phyloP scores from a whole-genome alignment of 371 early-diverging fungal species.

The Enterospora canceri region DNA sequence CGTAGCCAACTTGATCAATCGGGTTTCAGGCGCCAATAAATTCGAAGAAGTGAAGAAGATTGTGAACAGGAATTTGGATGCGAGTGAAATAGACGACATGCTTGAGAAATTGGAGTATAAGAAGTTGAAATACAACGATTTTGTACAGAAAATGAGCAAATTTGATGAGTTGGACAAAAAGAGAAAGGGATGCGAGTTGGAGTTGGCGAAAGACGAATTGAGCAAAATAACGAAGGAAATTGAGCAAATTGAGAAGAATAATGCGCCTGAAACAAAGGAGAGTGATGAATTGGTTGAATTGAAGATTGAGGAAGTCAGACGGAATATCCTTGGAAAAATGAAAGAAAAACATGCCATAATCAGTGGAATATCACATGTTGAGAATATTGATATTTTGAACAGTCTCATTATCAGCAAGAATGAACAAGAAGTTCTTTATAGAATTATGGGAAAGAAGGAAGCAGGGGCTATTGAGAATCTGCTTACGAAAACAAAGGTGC shows the following conservation, averaged over 20 bases:
- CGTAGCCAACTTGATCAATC: slow-evolving; percentile 75
- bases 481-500: background rate
- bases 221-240: slow-evolving; percentile 58
- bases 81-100: slow-evolving; percentile 69
- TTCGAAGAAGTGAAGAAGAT: slow-evolving; percentile 83
- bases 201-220: slow-evolving; percentile 59
- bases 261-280: slow-evolving; percentile 38
- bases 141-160: slow-evolving; percentile 67
- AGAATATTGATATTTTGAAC: background rate
- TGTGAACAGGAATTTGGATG: slow-evolving; percentile 74
- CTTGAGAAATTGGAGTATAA: slow-evolving; percentile 73
- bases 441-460: too few species aligned
- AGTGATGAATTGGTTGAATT: slow-evolving; percentile 56
- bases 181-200: slow-evolving; percentile 56
- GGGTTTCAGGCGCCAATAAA: slow-evolving; percentile 87
- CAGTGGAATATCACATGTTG: background rate
- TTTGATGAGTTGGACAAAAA: slow-evolving; percentile 54
- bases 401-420: background rate
- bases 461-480: background rate
- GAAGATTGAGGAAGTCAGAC: slow-evolving; percentile 6
- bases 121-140: slow-evolving; percentile 71
- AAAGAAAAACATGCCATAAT: slow-evolving; percentile 2
- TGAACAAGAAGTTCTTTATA: too few species aligned
- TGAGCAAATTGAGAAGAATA: slow-evolving; percentile 29
- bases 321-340: background rate